A percentile compares a stretch with the other conserved stretches of the same genome.
Evolutionary conservation across 768 basidiomycete genomes (phyloP).

Genomic region (Mycena latifolia): DNA sequence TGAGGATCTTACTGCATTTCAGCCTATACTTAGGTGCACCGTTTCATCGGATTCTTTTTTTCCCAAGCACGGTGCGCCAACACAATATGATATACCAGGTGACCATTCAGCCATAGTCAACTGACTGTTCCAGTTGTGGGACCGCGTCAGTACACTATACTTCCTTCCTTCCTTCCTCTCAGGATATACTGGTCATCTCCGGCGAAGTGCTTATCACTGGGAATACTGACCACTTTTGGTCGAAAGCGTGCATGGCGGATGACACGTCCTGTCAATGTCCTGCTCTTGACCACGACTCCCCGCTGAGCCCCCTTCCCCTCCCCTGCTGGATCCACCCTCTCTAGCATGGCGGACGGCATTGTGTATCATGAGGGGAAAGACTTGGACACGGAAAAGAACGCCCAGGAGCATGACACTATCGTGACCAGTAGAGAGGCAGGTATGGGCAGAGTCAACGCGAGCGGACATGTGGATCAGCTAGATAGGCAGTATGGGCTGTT

Average conservation of each 20-base stretch:
- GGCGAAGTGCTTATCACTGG: constrained; percentile 1
- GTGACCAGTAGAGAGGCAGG: constrained; percentile 11
- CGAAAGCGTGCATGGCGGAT: constrained; percentile 11
- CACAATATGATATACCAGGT: too few species aligned
- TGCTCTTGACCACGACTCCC: constrained; percentile 1
- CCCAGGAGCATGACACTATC: constrained; percentile 6
- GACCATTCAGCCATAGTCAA: too few species aligned
- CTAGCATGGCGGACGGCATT: constrained; percentile 8
- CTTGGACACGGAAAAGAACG: constrained; percentile 18
- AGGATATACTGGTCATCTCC: too few species aligned
- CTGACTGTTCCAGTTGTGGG: too few species aligned
- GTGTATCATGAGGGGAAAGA: constrained; percentile 2
- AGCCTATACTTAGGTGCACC: too few species aligned
- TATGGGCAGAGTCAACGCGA: constrained; percentile 25
- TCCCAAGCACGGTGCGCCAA: too few species aligned
- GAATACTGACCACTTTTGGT: constrained; percentile 8
- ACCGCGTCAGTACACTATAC: too few species aligned
- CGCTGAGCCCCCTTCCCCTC: constrained; percentile 1
- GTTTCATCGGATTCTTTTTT: too few species aligned
- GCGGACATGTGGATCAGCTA: constrained; percentile 33
- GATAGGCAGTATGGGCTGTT: constrained; percentile 31
- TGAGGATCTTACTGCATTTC: too few species aligned
- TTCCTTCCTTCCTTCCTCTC: too few species aligned
- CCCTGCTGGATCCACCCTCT: constrained; percentile 7
- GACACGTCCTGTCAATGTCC: constrained; percentile 6